Evolutionary conservation across 352 stramenopile genomes (phyloP).

Genomic region (Globisporangium barbulae): DNA sequence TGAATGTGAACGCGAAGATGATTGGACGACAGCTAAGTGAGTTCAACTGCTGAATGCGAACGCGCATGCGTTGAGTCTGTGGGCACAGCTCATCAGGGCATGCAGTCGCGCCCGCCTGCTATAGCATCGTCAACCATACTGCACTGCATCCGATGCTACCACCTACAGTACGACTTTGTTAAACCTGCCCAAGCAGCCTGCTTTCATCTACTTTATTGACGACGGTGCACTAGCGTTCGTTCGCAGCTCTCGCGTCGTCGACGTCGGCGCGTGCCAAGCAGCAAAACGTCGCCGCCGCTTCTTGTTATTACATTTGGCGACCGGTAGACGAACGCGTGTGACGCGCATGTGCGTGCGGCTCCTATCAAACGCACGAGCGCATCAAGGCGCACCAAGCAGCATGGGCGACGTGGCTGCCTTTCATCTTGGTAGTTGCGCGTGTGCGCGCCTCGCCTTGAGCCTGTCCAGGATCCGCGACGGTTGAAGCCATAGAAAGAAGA

Average conservation of each 20-base stretch:
- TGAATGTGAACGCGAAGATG: background rate
- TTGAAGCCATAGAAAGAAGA: no score
- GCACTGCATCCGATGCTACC: background rate
- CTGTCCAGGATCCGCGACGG: no score
- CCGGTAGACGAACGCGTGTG: background rate
- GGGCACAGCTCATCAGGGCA: no score
- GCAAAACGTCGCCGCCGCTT: background rate
- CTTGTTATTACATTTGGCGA: background rate
- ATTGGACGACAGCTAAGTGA: background rate
- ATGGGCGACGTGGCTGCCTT: no score
- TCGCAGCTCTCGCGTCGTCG: background rate
- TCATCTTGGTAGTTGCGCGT: no score
- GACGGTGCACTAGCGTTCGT: background rate
- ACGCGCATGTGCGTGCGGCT: background rate
- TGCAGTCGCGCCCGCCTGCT: no score
- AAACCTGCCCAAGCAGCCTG: conserved; percentile 3
- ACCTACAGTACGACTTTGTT: background rate
- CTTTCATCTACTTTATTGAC: background rate
- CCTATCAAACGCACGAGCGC: background rate
- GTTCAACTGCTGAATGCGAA: background rate
- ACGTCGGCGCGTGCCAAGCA: conserved; percentile 1
- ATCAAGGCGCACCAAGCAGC: background rate
- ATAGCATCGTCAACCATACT: no score
- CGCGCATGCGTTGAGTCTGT: no score
- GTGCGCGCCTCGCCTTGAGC: no score